A percentile compares a stretch with the other conserved stretches of the same genome.
Conservation (phyloP, 257 asterid genomes). For the Rauvolfia tetraphylla region DNA sequence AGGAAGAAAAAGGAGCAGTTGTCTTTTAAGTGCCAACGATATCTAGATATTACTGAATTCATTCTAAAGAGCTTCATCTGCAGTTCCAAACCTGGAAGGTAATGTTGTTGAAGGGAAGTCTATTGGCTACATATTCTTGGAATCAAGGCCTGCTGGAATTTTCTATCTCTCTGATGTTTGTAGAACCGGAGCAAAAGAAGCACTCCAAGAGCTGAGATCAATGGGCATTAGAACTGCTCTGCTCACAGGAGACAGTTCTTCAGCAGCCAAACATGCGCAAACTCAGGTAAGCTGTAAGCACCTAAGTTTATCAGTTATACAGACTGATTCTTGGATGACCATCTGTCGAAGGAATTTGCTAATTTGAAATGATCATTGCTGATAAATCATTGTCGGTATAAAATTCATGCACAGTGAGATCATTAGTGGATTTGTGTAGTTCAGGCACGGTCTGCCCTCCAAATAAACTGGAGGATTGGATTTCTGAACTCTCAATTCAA, state of each 20-base stretch:
- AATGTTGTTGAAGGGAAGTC: conserved; percentile 55
- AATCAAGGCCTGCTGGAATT: conserved; percentile 53
- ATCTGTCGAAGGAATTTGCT: not conserved
- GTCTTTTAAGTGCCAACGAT: not conserved
- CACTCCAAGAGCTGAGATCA: conserved; percentile 52
- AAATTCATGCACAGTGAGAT: no score
- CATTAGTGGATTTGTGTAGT: not conserved
- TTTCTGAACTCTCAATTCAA: no score
- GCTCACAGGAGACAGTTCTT: conserved; percentile 80
- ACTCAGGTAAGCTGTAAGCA: conserved; percentile 56
- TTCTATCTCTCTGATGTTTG: conserved; percentile 66
- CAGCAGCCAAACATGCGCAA: conserved; percentile 74
- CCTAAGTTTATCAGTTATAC: not conserved
- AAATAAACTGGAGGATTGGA: not conserved
- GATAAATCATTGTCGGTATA: not conserved
- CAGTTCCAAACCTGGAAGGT: conserved; percentile 63
- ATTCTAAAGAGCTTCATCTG: not conserved
- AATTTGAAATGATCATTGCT: not conserved
- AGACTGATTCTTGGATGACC: not conserved
- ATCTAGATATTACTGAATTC: not conserved
- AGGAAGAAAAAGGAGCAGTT: not conserved
- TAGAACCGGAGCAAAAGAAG: conserved; percentile 83
- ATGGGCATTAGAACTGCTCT: conserved; percentile 68
- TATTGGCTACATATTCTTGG: conserved; percentile 55
- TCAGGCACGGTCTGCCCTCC: not conserved